Conservation (phyloP, 2,329 filamentous ascomycete species). For the Paraphaeosphaeria minitans region DNA sequence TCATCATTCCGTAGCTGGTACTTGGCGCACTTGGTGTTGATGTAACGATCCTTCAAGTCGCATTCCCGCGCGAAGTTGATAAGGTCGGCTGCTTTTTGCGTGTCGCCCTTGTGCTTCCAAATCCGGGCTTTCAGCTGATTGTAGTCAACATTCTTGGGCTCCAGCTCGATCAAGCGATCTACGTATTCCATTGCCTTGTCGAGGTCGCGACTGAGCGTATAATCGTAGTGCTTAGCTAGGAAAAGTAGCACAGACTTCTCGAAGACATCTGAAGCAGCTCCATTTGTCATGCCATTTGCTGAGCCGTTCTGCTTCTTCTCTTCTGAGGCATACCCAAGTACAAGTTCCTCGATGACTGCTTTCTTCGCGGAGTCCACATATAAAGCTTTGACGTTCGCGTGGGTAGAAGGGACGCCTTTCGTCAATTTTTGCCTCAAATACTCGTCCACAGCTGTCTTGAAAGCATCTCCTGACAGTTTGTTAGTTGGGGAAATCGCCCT, state of each 20-base stretch:
- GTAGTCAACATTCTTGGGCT: constrained; percentile 84
- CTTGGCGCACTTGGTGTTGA: constrained; percentile 97
- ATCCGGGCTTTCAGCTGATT: constrained; percentile 95
- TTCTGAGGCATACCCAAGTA: constrained; percentile 75
- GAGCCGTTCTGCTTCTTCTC: constrained; percentile 56
- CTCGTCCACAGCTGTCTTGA: constrained; percentile 74
- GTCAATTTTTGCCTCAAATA: constrained; percentile 86
- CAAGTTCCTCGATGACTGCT: constrained; percentile 73
- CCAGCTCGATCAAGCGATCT: constrained; percentile 79
- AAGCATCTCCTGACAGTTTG: constrained; percentile 69
- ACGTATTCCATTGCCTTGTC: constrained; percentile 80
- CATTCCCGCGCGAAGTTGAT: constrained; percentile 88
- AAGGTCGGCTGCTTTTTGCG: constrained; percentile 76
- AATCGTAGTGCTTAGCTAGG: constrained; percentile 96
- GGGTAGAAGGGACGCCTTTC: constrained; percentile 93
- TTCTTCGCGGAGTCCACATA: constrained; percentile 81
- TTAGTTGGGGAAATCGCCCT: constrained; percentile 3
- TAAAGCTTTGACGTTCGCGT: constrained; percentile 93
- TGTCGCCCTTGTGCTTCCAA: constrained; percentile 86
- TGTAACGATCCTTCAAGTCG: constrained; percentile 91
- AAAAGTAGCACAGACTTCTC: constrained; percentile 86
- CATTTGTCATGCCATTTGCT: constrained; percentile 55
- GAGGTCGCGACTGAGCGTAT: constrained; percentile 83
- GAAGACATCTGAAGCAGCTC: constrained; percentile 63
- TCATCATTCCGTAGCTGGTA: constrained; percentile 94